phyloP scores from a whole-genome alignment of 2,329 filamentous ascomycete species.

The Epichloe sylvatica region DNA sequence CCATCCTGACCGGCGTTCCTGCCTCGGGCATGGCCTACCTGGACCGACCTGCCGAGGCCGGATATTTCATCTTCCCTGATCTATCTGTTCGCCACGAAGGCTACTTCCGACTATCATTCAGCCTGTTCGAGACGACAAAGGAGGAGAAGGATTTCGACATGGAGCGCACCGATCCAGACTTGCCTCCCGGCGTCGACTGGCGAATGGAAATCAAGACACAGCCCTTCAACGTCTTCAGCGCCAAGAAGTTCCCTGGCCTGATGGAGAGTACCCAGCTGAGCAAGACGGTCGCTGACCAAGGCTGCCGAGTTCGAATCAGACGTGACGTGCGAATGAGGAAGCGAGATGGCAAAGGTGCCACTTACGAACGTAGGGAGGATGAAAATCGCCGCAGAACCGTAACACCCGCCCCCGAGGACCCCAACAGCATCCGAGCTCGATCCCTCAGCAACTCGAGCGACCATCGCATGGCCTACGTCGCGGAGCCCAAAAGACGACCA shows the following conservation, averaged over 20 bases:
- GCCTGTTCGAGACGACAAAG: slow-evolving; percentile 87
- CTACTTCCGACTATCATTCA: slow-evolving; percentile 80
- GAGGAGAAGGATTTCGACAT: slow-evolving; percentile 64
- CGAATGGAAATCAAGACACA: slow-evolving; percentile 80
- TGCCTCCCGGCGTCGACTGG: slow-evolving; percentile 54
- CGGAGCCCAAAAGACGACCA: slow-evolving; percentile 30
- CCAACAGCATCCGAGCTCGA: slow-evolving; percentile 32
- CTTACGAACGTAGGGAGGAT: slow-evolving; percentile 50
- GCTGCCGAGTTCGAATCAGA: slow-evolving; percentile 87
- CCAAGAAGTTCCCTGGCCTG: slow-evolving; percentile 95
- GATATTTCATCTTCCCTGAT: slow-evolving; percentile 97
- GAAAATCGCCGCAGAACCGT: slow-evolving; percentile 33
- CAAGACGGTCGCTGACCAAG: slow-evolving; percentile 86
- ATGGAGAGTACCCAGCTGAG: slow-evolving; percentile 81
- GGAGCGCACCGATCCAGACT: slow-evolving; percentile 29
- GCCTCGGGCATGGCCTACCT: slow-evolving; percentile 94
- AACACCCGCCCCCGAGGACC: slow-evolving; percentile 21
- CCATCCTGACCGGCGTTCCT: slow-evolving; percentile 84
- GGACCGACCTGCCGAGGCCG: slow-evolving; percentile 64
- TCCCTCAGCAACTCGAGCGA: slow-evolving; percentile 48
- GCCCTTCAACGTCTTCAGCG: slow-evolving; percentile 81
- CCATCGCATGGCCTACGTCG: slow-evolving; percentile 28
- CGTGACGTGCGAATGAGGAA: slow-evolving; percentile 88
- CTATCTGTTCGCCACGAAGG: slow-evolving; percentile 92
- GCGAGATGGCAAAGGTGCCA: slow-evolving; percentile 54